phyloP scores from a whole-genome alignment of 2,329 filamentous ascomycete genomes.

The Penicillium hordei region DNA sequence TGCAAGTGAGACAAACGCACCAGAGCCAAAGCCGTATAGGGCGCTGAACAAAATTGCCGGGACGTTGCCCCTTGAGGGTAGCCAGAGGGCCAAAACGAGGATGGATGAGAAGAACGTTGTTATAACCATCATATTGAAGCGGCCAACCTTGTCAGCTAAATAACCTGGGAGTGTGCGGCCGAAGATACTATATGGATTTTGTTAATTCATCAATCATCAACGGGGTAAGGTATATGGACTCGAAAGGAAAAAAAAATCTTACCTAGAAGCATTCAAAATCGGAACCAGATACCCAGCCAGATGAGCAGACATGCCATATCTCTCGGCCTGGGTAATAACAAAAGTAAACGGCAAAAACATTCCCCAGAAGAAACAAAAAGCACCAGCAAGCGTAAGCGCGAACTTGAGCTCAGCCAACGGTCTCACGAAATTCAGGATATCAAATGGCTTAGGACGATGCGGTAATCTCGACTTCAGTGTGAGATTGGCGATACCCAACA shows the following conservation, averaged over 20 bases:
- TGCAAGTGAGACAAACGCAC: conserved; percentile 63
- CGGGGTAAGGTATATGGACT: background rate
- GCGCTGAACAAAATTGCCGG: conserved; percentile 64
- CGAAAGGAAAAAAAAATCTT: conserved; percentile 12
- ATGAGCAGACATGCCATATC: conserved; percentile 51
- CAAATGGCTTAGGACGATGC: conserved; percentile 27
- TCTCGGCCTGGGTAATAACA: conserved; percentile 48
- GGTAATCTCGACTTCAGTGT: conserved; percentile 52
- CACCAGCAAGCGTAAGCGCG: conserved; percentile 19
- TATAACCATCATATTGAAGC: conserved; percentile 49
- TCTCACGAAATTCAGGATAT: conserved; percentile 20
- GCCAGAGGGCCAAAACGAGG: conserved; percentile 53
- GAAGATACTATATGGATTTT: conserved; percentile 26
- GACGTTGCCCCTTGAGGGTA: conserved; percentile 53
- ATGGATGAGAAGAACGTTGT: conserved; percentile 40
- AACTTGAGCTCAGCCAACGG: conserved; percentile 28
- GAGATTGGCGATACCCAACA: conserved; percentile 54
- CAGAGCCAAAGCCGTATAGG: conserved; percentile 69
- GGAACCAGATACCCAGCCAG: conserved; percentile 55
- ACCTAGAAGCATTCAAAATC: conserved; percentile 54
- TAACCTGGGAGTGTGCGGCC: conserved; percentile 36
- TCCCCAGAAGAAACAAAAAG: conserved; percentile 53
- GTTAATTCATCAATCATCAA: background rate
- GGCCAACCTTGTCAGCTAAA: conserved; percentile 31
- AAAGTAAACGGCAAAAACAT: conserved; percentile 61